Conservation (phyloP, 495 filamentous ascomycete genomes). For the Xanthoparmelia taractica region DNA sequence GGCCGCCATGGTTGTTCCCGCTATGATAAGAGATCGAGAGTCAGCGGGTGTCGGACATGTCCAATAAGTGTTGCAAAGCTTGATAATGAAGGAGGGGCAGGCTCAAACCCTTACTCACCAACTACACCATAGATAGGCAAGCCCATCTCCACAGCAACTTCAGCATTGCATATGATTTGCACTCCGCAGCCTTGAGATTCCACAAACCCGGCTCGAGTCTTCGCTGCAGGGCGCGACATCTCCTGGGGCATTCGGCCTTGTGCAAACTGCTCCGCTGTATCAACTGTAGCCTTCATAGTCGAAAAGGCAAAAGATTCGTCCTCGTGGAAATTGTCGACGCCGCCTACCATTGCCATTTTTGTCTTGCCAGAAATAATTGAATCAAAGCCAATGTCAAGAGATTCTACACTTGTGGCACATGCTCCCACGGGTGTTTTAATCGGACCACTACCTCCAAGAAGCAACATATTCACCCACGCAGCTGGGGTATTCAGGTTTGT, state of each 20-base stretch:
- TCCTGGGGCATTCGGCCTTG: slow-evolving; percentile 91
- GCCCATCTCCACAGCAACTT: slow-evolving; percentile 95
- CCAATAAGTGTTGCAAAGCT: too few species aligned
- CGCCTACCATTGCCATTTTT: slow-evolving; percentile 91
- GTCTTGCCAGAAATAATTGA: slow-evolving; percentile 97
- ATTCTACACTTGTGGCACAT: slow-evolving; percentile 95
- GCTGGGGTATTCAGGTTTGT: slow-evolving; percentile 99
- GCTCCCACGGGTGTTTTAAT: slow-evolving; percentile 98
- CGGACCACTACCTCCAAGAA: slow-evolving; percentile 94
- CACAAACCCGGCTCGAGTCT: slow-evolving; percentile 96
- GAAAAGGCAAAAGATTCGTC: slow-evolving; percentile 99
- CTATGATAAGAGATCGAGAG: too few species aligned
- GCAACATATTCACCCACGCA: slow-evolving; percentile 98
- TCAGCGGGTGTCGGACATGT: too few species aligned
- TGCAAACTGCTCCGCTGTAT: slow-evolving; percentile 88
- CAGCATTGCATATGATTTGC: slow-evolving; percentile 95
- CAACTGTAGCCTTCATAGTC: slow-evolving; percentile 99
- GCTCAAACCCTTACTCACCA: too few species aligned
- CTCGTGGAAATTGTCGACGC: slow-evolving; percentile 98
- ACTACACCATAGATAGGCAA: slow-evolving; percentile 95
- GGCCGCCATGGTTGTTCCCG: slow-evolving; percentile 92
- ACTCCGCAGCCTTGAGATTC: slow-evolving; percentile 98
- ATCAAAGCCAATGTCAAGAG: slow-evolving; percentile 93
- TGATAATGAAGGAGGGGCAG: too few species aligned
- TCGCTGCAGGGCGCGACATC: slow-evolving; percentile 96